Percentiles rank a stretch among this genome's conserved stretches.
These are phyloP conservation scores for Argentina anserina DNA, from an alignment of 306 rosid genomes.

Conservation along the genomic window DNA sequence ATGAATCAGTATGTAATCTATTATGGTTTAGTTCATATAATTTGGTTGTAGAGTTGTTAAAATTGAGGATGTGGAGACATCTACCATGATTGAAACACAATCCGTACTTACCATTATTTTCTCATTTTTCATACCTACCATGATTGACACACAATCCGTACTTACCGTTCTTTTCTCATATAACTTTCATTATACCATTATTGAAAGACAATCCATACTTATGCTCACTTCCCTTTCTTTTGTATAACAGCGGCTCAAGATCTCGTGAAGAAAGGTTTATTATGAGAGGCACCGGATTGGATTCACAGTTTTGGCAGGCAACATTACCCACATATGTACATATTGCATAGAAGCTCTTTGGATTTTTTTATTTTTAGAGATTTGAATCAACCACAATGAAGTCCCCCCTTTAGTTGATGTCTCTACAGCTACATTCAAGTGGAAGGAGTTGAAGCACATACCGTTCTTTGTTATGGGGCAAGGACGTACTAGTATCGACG, in stretches of 20 bases:
- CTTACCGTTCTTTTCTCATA: background rate
- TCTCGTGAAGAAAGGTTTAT: constrained; percentile 41
- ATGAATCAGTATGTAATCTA: background rate
- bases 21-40: background rate
- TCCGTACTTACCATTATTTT: background rate
- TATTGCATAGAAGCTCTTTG: constrained; percentile 21
- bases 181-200: too few relatives aligned
- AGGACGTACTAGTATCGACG: constrained; percentile 5
- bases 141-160: background rate
- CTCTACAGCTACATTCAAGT: background rate
- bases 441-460: background rate
- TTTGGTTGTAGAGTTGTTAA: background rate
- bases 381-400: constrained; percentile 7
- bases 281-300: constrained; percentile 31
- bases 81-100: background rate
- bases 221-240: constrained; percentile 6
- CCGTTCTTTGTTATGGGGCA: background rate
- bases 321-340: constrained; percentile 21
- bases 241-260: constrained; percentile 55
- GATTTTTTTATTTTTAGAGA: constrained; percentile 9
- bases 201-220: background rate
- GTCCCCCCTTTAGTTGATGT: background rate
- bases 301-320: constrained; percentile 28
- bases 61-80: background rate
- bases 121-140: background rate